A percentile compares a stretch with the other conserved stretches of the same genome.
phyloP scores from a whole-genome alignment of 1,139 yeast genomes.

The Debaryomycetaceae sp. region DNA sequence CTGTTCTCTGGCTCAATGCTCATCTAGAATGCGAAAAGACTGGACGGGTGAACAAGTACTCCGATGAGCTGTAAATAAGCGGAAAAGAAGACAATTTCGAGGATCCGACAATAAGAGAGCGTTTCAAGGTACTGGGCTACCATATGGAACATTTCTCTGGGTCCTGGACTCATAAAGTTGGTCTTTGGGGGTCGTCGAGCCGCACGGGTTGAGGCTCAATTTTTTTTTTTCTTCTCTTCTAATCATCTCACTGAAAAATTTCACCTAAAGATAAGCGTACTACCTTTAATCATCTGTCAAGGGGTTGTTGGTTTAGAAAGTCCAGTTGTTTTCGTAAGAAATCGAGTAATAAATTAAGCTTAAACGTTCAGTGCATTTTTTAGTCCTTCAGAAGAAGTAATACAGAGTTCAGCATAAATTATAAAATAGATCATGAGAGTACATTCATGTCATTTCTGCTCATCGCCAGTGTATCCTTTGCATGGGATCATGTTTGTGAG shows the following conservation, averaged over 20 bases:
- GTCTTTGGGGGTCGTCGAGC: too few species aligned
- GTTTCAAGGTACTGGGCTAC: too few species aligned
- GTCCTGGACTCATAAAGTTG: too few species aligned
- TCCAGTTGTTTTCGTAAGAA: neutral
- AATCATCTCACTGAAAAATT: neutral
- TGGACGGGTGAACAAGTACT: too few species aligned
- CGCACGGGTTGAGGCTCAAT: neutral
- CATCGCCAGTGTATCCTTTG: conserved; percentile 95
- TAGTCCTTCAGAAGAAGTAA: too few species aligned
- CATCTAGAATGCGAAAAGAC: too few species aligned
- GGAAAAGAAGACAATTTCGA: too few species aligned
- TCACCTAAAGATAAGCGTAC: neutral
- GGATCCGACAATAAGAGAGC: too few species aligned
- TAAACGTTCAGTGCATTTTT: too few species aligned
- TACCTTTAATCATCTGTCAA: neutral
- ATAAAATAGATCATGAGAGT: conserved; percentile 66
- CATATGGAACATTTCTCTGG: too few species aligned
- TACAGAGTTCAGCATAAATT: neutral
- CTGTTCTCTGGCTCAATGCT: too few species aligned
- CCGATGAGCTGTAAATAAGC: too few species aligned
- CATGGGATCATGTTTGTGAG: conserved; percentile 98
- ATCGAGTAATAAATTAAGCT: neutral
- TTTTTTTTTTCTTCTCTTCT: conserved; percentile 3
- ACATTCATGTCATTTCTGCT: conserved; percentile 93
- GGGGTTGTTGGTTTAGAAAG: neutral